A percentile compares a stretch with the other conserved stretches of the same genome.
Conservation (phyloP, 805 yeast species). For the Saccharomycopsis sp. region DNA sequence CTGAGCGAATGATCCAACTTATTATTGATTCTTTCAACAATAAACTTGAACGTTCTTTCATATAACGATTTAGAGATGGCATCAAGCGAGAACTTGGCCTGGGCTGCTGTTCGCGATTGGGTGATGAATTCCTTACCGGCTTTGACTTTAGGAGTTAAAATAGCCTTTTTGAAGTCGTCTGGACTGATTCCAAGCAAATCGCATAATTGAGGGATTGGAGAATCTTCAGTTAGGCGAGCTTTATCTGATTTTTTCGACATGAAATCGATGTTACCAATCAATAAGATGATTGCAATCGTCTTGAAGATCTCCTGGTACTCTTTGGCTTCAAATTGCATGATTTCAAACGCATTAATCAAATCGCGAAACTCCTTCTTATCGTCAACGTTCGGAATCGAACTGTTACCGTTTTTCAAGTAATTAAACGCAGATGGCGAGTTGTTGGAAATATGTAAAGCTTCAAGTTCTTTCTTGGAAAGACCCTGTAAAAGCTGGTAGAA, state of each 20-base stretch:
- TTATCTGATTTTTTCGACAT: conserved; percentile 64
- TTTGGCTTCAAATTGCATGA: conserved; percentile 57
- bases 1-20: conserved; percentile 46
- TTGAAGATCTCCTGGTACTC: conserved; percentile 57
- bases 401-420: conserved; percentile 52
- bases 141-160: conserved; percentile 75
- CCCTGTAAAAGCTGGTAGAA: conserved; percentile 88
- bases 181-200: conserved; percentile 58
- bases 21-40: conserved; percentile 70
- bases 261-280: conserved; percentile 80
- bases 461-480: conserved; percentile 42
- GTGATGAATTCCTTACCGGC: conserved; percentile 86
- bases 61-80: conserved; percentile 84
- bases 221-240: conserved; percentile 54
- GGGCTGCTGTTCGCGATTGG: conserved; percentile 71
- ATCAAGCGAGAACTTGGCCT: conserved; percentile 75
- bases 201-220: conserved; percentile 47
- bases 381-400: conserved; percentile 63
- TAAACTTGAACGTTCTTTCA: conserved; percentile 71
- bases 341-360: conserved; percentile 60
- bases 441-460: conserved; percentile 38
- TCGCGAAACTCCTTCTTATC: conserved; percentile 62
- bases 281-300: conserved; percentile 69
- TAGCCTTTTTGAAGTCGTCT: conserved; percentile 47
- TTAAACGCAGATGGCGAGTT: conserved; percentile 35